A percentile compares a stretch with the other conserved stretches of the same genome.
phyloP scores from a whole-genome alignment of 2,329 filamentous ascomycete species.

The Trichoderma asperellum region DNA sequence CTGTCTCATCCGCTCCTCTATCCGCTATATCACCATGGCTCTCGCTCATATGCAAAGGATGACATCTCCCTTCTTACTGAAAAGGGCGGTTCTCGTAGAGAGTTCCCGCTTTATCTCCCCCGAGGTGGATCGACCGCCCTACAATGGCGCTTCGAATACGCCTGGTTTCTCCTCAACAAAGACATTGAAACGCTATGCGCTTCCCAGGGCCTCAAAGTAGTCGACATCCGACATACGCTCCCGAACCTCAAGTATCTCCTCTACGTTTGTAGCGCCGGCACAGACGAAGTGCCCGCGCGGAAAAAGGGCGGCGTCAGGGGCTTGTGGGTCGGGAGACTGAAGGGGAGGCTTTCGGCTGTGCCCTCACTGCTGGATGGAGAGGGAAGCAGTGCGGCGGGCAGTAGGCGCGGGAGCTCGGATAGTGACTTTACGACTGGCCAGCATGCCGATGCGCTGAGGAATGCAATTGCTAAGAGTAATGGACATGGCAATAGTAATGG shows the following conservation, averaged over 20 bases:
- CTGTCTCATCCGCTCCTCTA: constrained; percentile 80
- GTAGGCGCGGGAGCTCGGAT: constrained; percentile 50
- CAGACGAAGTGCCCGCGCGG: constrained; percentile 62
- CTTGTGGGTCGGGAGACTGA: constrained; percentile 56
- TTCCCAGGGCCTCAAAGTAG: constrained; percentile 72
- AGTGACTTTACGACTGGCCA: constrained; percentile 45
- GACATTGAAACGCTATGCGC: constrained; percentile 75
- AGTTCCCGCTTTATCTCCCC: constrained; percentile 78
- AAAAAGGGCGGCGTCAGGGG: constrained; percentile 65
- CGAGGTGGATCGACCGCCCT: constrained; percentile 65
- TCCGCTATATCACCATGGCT: constrained; percentile 71
- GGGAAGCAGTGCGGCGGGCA: constrained; percentile 45
- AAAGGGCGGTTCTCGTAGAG: constrained; percentile 57
- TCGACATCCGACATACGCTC: constrained; percentile 89
- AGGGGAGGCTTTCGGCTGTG: constrained; percentile 41
- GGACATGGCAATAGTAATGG: constrained; percentile 26
- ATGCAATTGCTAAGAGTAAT: constrained; percentile 40
- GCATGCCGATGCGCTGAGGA: constrained; percentile 49
- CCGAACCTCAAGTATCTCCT: constrained; percentile 93
- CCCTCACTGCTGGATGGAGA: constrained; percentile 38
- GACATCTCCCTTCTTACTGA: constrained; percentile 64
- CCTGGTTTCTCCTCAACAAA: constrained; percentile 95
- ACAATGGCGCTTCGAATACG: constrained; percentile 93
- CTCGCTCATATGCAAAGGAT: constrained; percentile 75
- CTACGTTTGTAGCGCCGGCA: constrained; percentile 84